A percentile compares a stretch with the other conserved stretches of the same genome.
Conservation (phyloP, 2,329 filamentous ascomycete species). For the Exophiala sideris region DNA sequence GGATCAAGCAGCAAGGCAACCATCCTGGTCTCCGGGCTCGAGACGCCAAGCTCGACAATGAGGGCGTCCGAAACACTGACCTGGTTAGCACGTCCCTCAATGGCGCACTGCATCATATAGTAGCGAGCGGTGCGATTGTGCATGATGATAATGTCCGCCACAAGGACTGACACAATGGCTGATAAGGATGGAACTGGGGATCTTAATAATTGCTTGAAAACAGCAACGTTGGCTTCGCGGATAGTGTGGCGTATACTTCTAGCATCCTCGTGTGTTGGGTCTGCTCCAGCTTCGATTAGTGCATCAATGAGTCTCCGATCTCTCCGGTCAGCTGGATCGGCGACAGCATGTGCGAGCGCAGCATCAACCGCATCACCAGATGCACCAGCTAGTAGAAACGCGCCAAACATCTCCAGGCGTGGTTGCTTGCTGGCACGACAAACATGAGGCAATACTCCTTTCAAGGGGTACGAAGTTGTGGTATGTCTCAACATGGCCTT, state of each 20-base stretch:
- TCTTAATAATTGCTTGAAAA: background rate
- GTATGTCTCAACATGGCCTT: background rate
- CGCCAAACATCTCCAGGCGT: conserved; percentile 1
- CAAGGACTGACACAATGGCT: background rate
- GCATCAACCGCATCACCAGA: conserved; percentile 6
- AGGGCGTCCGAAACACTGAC: conserved; percentile 4
- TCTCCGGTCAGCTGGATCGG: background rate
- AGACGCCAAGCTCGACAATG: background rate
- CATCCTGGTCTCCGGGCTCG: background rate
- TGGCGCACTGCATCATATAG: conserved; percentile 4
- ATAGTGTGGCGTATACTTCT: conserved; percentile 2
- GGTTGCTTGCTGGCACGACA: background rate
- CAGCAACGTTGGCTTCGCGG: background rate
- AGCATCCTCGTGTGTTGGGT: conserved; percentile 3
- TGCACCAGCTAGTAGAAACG: background rate
- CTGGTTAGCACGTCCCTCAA: background rate
- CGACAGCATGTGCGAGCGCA: conserved; percentile 5
- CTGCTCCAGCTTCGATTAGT: conserved; percentile 4
- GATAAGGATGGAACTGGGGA: background rate
- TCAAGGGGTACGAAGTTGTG: background rate
- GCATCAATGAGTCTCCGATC: conserved; percentile 4
- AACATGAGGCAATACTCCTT: conserved; percentile 1
- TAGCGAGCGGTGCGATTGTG: background rate
- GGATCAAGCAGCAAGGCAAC: background rate
- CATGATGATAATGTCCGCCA: background rate